Evolutionary conservation across 257 asterid species (phyloP), one percentile per base, ranked within the genome.

Genomic region (Solanum sitiens): DNA sequence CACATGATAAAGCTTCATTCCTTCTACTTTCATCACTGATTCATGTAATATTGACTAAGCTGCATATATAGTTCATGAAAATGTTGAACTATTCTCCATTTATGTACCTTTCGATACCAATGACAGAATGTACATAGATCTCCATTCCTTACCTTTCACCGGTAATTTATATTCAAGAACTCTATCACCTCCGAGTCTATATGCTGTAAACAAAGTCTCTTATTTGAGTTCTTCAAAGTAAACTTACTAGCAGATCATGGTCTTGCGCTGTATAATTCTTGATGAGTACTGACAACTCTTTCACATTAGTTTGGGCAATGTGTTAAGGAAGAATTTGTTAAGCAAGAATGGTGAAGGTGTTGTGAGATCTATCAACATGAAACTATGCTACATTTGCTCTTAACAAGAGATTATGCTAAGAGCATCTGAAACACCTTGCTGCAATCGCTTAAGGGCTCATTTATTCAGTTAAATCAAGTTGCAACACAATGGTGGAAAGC

Each of bases 241-340:
- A 53, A 4, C 37, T 11, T 33, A 70, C 72, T 32, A 94, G 94
- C 87, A 91, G 67, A 79, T 71, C 75, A 15, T 89, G 83, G 79
- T 91, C 95, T 84, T 91, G 91, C 83, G 83, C 73, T 92, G 93
- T 95, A 83, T 94, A 83, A 33, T 89, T 88, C 61, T 89, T 94
- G 91, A 94, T 95, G 59, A 93, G 90, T 59, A 93, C 87, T 30
- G 98, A 96, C 89, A 93, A 87, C 2, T 93, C 98, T 93, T 96
- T 95, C 71, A 92, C 87, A 90, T 92, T 87, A 42, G 96, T 93
- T 7, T 37, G 40, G 40, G 8, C 40, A 7, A 37, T 37, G 40
- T 37, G 40, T 37, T 37, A 37, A 37, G 8, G 2, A 37, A 37
- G 40, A 37, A 37, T 37, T 7, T 37, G 40, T 37, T 37, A 37